These are phyloP conservation scores for Urtica urens DNA, from an alignment of 306 rosid genomes.

Conservation along the genomic window DNA sequence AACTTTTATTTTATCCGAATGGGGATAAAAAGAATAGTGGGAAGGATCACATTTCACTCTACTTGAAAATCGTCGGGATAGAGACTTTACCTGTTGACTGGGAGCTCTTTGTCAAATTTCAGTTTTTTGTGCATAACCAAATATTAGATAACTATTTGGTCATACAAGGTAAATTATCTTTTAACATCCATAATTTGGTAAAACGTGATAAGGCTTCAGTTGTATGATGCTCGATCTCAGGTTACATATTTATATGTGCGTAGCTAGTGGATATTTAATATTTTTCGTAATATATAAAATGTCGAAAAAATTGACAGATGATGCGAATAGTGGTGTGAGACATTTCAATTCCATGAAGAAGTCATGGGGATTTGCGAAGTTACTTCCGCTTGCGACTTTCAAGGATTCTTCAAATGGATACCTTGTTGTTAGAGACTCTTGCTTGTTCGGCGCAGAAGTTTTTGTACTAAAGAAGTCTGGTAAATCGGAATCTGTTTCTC, in stretches of 20 bases:
- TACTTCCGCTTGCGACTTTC: background rate
- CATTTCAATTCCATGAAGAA: background rate
- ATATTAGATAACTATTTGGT: background rate
- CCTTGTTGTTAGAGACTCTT: background rate
- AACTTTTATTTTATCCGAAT: conserved; percentile 5
- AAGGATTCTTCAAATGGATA: background rate
- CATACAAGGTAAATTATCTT: background rate
- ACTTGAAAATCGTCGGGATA: background rate
- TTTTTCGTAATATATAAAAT: too few relatives aligned
- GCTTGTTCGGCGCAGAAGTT: conserved; percentile 2
- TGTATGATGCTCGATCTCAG: too few relatives aligned
- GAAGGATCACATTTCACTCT: background rate
- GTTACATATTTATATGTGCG: too few relatives aligned
- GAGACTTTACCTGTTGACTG: background rate
- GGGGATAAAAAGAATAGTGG: background rate
- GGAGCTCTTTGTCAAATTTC: conserved; percentile 7
- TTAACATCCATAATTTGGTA: background rate
- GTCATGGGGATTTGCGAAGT: background rate
- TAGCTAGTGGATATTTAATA: too few relatives aligned
- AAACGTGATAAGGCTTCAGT: background rate
- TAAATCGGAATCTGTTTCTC: background rate
- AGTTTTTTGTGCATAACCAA: conserved; percentile 9
- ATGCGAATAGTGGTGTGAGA: background rate
- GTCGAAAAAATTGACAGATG: too few relatives aligned
- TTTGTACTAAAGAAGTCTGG: background rate